A percentile compares a stretch with the other conserved stretches of the same genome.
These are phyloP conservation scores for Tetracladium setigerum DNA, from an alignment of 495 filamentous ascomycete genomes.

Conservation along the genomic window DNA sequence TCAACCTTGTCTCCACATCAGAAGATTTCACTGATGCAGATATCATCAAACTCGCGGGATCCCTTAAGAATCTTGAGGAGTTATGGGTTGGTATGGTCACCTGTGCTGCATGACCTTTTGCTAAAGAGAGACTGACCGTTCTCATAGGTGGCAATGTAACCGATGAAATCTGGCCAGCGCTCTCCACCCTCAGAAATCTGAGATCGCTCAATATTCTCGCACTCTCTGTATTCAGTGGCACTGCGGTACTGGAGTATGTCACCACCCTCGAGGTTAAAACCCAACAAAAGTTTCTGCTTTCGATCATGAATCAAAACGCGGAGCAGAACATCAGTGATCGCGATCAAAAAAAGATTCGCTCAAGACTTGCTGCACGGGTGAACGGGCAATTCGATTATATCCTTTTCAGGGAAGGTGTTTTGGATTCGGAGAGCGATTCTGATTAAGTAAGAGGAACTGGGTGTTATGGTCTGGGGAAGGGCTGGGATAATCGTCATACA, in stretches of 20 bases:
- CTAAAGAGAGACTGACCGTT: slow-evolving; percentile 4
- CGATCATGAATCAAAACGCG: slow-evolving; percentile 29
- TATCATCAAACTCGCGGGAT: slow-evolving; percentile 40
- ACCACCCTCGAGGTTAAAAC: slow-evolving; percentile 21
- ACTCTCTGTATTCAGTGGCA: slow-evolving; percentile 36
- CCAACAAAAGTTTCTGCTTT: slow-evolving; percentile 28
- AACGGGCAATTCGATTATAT: slow-evolving; percentile 38
- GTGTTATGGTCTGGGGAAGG: too few species aligned
- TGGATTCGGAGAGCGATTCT: slow-evolving; percentile 25
- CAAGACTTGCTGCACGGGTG: slow-evolving; percentile 27
- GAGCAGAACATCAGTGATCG: slow-evolving; percentile 27
- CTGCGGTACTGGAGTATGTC: slow-evolving; percentile 40
- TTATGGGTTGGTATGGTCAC: slow-evolving; percentile 20
- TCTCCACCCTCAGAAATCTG: slow-evolving; percentile 33
- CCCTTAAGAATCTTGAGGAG: slow-evolving; percentile 18
- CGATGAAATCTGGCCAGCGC: slow-evolving; percentile 39
- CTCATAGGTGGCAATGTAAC: slow-evolving; percentile 42
- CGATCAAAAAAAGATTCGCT: slow-evolving; percentile 28
- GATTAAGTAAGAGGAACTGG: slow-evolving; percentile 12
- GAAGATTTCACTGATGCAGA: slow-evolving; percentile 45
- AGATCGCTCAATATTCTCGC: slow-evolving; percentile 38
- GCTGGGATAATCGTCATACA: too few species aligned
- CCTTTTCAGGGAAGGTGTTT: slow-evolving; percentile 25
- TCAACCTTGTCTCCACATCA: slow-evolving; percentile 45
- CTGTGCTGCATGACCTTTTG: slow-evolving; percentile 20